Base-by-base conservation (phyloP, 73 alveolate species). In the Urostyla sp. region DNA sequence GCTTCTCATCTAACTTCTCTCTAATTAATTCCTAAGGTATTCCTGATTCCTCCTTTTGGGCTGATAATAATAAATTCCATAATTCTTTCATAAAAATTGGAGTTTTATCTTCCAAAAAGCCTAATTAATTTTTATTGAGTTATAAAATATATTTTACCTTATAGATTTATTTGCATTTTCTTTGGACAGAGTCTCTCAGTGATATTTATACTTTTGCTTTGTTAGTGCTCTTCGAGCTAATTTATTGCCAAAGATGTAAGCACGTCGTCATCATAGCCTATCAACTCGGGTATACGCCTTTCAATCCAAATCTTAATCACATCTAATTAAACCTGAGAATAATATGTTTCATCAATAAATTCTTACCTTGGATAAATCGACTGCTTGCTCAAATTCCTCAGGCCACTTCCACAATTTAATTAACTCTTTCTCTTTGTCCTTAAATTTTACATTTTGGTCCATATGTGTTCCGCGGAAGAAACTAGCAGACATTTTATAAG, bases 261-360 rank as follows among this genome's bases (percentile, higher is more conserved):
- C 0, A 81, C 44, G 20, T 81, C 91, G 46, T 81, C 91, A 38
- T 81, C 91, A 23, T 67, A n/a, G 30, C 82, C 86, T 48, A 81
- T 40, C 58, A 81, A 30, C 31, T 81, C 91, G 1, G 74, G 53
- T 46, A 81, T 37, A 0, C 91, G 4, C 23, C 80, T 11, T 52
- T 72, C 86, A 0, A 81, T 57, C 91, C 91, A 81, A n/a, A 67
- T 48, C 37, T 46, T 52, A 16, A 81, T 67, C 31, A 58, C 50
- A 31, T 67, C 90, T 57, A 67, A 50, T 32, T 67, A 40, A 48
- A 57, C 91, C 80, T 66, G 37, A 7, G 44, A 43, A 16, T 24
- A 66, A 30, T 34, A 23, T 38, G 27, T 27, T 13, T 18, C 52
- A 43, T 48, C n/a, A n/a, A 50, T 72, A 50, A 58, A 35, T 26